Base-by-base conservation (phyloP, 257 asterid genomes). In the Solanum clarkiae region DNA sequence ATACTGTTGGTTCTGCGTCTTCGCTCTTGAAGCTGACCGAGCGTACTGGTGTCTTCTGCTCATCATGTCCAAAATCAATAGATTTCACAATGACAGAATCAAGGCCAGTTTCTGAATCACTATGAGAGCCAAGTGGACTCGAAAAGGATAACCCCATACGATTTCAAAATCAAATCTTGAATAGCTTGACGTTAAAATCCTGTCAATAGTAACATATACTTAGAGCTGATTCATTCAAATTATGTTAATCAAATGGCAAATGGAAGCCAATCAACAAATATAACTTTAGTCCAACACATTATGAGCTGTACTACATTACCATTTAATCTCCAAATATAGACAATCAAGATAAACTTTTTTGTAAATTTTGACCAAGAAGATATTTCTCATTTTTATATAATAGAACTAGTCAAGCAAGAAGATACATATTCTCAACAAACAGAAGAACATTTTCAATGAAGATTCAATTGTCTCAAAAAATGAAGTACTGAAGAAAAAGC, bases 141-240 rank as follows among this genome's bases (percentile, higher is more conserved):
- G 97, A 94, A 87, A 89, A 90, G 55, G 92, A 72, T 88, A 91
- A 86, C 89, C 99, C 99, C 99, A 96, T 96, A 89, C 94, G 91
- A 90, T 56, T 89, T 88, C 82, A 87, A 71, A 84, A 44, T 85
- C 5, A 17, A 82, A 84, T 69, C 82, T 47, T 72, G 63, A 74
- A 82, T 83, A 86, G 85, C 86, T 84, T 36, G 49, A 90, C 85
- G 88, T 90, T 87, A 85, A 87, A 86, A 85, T 51, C 86, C 89
- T 88, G 92, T 72, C 22, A 81, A 84, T 53, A 86, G 85, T 49
- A 71, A 75, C 71, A 80, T 81, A 68, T 36, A 84, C 12, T 84
- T n/a, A 12, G 56, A n/a, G 56, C 32, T 45, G 80, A 59, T 29
- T 74, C 16, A 70, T 26, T 77, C 82, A 77, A 53, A 51, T 8